These are phyloP conservation scores for Candida silvicultrix DNA, from an alignment of 805 yeast genomes.

Conservation along the genomic window DNA sequence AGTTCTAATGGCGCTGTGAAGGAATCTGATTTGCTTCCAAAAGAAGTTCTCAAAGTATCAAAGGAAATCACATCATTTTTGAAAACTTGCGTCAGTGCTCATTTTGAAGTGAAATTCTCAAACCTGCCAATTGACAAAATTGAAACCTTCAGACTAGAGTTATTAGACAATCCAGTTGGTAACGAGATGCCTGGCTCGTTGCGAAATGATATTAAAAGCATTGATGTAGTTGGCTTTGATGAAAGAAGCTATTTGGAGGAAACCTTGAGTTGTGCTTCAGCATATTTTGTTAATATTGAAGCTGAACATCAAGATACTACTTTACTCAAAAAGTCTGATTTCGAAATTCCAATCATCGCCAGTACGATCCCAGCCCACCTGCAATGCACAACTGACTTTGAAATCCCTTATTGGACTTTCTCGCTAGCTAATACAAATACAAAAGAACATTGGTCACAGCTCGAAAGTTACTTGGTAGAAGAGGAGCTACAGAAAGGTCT, in stretches of 20 bases:
- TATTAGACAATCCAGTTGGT: not conserved
- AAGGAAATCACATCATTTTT: constrained; percentile 2
- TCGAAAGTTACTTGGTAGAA: constrained; percentile 3
- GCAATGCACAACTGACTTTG: no score
- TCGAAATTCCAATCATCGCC: not conserved
- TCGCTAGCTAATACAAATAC: not conserved
- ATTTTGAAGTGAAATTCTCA: not conserved
- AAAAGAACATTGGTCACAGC: not conserved
- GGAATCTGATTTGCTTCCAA: constrained; percentile 3
- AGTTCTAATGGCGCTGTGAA: not conserved
- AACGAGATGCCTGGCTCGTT: not conserved
- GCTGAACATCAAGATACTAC: not conserved
- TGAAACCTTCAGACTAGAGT: not conserved
- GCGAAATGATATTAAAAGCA: no score
- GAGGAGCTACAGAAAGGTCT: constrained; percentile 13
- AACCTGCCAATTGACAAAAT: not conserved
- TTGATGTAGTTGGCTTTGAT: not conserved
- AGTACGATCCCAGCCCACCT: no score
- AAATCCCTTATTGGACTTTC: not conserved
- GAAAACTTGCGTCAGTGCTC: not conserved
- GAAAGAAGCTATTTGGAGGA: not conserved
- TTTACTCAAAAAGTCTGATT: not conserved
- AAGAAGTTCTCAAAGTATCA: constrained; percentile 5
- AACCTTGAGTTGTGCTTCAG: not conserved
- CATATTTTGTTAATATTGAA: not conserved